phyloP scores from a whole-genome alignment of 257 asterid genomes.

The Solanum lycopersicoides region DNA sequence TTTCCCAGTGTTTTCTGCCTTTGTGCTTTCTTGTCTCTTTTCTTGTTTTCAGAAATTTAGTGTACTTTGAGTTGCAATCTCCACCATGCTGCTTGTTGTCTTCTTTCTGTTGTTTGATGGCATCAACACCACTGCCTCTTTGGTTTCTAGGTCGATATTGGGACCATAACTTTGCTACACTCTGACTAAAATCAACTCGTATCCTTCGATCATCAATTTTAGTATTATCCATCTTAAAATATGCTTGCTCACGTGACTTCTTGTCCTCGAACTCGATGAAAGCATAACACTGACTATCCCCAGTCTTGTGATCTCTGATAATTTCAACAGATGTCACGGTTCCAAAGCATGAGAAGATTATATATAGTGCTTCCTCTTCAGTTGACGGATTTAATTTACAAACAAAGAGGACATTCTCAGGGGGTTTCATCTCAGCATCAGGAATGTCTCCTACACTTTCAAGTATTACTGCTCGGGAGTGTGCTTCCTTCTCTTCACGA shows the following conservation, averaged over 20 bases:
- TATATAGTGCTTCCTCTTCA: constrained; percentile 79
- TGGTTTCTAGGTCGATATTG: constrained; percentile 60
- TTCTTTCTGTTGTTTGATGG: neutral
- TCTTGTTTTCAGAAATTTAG: neutral
- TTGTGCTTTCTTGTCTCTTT: neutral
- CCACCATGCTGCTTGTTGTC: neutral
- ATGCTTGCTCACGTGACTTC: constrained; percentile 87
- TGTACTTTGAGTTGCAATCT: neutral
- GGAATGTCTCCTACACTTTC: too few species aligned
- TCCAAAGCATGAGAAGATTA: constrained; percentile 90
- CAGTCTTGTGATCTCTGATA: constrained; percentile 78
- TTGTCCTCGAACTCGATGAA: constrained; percentile 82
- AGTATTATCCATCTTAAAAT: constrained; percentile 91
- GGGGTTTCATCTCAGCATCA: neutral
- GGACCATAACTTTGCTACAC: constrained; percentile 80
- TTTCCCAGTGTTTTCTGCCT: neutral
- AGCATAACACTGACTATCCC: constrained; percentile 90
- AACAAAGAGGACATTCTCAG: constrained; percentile 60
- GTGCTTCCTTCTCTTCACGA: too few species aligned
- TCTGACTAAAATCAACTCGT: constrained; percentile 92
- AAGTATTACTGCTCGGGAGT: too few species aligned
- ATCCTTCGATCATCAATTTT: constrained; percentile 78
- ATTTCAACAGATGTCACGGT: constrained; percentile 77
- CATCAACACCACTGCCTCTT: neutral
- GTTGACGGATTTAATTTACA: constrained; percentile 91